These are phyloP conservation scores for Pythium diclinum DNA, from an alignment of 352 stramenopile genomes.

Conservation along the genomic window DNA sequence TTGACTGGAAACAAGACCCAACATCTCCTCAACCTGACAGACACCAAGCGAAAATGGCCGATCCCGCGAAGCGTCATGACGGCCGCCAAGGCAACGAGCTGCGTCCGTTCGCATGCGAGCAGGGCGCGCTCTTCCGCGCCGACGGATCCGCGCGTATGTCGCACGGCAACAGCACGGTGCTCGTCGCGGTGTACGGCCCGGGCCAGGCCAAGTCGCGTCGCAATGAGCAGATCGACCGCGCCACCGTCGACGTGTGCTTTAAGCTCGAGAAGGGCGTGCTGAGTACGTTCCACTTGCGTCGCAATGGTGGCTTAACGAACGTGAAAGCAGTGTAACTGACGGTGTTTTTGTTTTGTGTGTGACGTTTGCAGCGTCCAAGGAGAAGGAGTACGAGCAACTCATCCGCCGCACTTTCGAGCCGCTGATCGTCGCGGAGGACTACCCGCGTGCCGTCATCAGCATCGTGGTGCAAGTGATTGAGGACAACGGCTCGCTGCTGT, in stretches of 20 bases:
- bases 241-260: conserved; percentile 72
- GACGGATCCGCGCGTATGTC: conserved; percentile 79
- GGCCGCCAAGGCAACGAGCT: conserved; percentile 74
- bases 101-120: conserved; percentile 67
- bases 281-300: conserved; percentile 36
- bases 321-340: not conserved
- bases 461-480: conserved; percentile 86
- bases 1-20: conserved; percentile 24
- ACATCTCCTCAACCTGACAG: not conserved
- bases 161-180: conserved; percentile 67
- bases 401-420: conserved; percentile 76
- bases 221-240: conserved; percentile 59
- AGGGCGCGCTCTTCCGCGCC: conserved; percentile 73
- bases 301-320: not conserved
- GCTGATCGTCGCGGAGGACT: conserved; percentile 64
- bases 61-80: conserved; percentile 41
- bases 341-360: not conserved
- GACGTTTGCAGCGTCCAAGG: conserved; percentile 52
- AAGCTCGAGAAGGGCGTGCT: conserved; percentile 76
- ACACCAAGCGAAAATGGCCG: conserved; percentile 12
- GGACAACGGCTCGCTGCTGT: conserved; percentile 77
- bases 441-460: conserved; percentile 79
- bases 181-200: conserved; percentile 73
- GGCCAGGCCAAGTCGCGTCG: conserved; percentile 72
- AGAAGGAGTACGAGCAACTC: conserved; percentile 85